Evolutionary conservation across 129 eudicot species (phyloP).

Genomic region (Ambrosia trifida): DNA sequence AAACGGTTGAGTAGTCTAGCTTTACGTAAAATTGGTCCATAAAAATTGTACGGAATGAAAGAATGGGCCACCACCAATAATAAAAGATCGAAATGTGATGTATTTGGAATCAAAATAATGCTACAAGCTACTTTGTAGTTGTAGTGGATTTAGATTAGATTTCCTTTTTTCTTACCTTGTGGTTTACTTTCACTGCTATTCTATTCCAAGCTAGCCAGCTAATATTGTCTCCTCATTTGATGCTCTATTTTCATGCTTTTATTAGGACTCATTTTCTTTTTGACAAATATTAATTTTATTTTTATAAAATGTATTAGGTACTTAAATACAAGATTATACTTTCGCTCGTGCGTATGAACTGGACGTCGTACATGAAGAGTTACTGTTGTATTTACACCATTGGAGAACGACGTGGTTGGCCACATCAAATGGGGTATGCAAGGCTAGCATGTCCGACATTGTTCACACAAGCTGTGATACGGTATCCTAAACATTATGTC

Average conservation of each 20-base stretch:
- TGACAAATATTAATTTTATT: neutral
- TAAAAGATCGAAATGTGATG: conserved; percentile 44
- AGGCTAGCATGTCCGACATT: too few relatives aligned
- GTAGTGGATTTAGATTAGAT: conserved; percentile 13
- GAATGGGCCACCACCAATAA: conserved; percentile 41
- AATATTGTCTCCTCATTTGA: conserved; percentile 36
- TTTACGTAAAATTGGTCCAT: conserved; percentile 39
- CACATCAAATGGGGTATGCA: too few relatives aligned
- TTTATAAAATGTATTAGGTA: neutral
- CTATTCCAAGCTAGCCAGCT: conserved; percentile 45
- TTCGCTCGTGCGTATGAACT: neutral
- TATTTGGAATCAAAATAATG: conserved; percentile 46
- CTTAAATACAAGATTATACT: neutral
- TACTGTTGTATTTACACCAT: too few relatives aligned
- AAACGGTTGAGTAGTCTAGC: conserved; percentile 37
- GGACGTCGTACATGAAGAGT: too few relatives aligned
- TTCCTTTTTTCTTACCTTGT: conserved; percentile 16
- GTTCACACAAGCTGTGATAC: too few relatives aligned
- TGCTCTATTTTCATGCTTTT: conserved; percentile 41
- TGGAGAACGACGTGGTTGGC: too few relatives aligned
- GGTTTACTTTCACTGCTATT: conserved; percentile 25
- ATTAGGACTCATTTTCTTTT: conserved; percentile 32
- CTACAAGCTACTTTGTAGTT: conserved; percentile 25
- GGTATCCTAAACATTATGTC: too few relatives aligned
- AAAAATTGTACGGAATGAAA: conserved; percentile 34